Base-by-base conservation (phyloP, 192 early-diverging fungal genomes). In the Chytriomyces sp. region DNA sequence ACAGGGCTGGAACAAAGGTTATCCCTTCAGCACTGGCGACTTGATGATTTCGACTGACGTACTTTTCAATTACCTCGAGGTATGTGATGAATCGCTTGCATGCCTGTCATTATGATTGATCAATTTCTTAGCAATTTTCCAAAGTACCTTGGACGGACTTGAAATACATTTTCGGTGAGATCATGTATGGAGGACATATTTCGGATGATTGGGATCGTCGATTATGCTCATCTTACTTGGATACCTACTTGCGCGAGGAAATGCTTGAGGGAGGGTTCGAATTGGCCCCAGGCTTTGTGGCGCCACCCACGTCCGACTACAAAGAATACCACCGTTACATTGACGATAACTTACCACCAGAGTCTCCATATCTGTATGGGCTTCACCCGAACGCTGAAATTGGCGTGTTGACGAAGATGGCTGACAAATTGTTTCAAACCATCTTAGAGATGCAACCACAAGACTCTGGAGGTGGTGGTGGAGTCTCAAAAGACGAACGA, bases 131-230 rank as follows among this genome's bases (percentile, higher is more conserved):
- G 69, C 82, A 82, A 17, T 89, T 87, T 73, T 67, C 86, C 12
- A 88, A 88, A 64, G 84, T 89, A 5, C 88, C 88, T 12, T 89
- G 88, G 88, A 81, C 82, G 33, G 88, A 89, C 77, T 69, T 89
- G 25, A 68, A 85, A 31, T 89, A 89, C 73, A 89, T 89, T 70
- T 82, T 89, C 80, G 88, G 88, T 17, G 86, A 88, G 57, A 88
- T 88, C 69, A 88, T 88, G 87, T 89, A 89, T 63, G 88, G 88
- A 30, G 88, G 88, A n/a, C 88, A 89, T 52, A 89, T 89, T 76
- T 88, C 86, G 5, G 88, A 89, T 59, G 88, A 88, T 57, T 88
- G 85, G 87, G 87, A 88, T 64, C 77, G 87, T 25, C 73, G 82
- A 40, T 73, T 89, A 34, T 89, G 88, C 74, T 84, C 85, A 7